phyloP scores from a whole-genome alignment of 805 yeast genomes.

The Zygoascus ofunaensis region DNA sequence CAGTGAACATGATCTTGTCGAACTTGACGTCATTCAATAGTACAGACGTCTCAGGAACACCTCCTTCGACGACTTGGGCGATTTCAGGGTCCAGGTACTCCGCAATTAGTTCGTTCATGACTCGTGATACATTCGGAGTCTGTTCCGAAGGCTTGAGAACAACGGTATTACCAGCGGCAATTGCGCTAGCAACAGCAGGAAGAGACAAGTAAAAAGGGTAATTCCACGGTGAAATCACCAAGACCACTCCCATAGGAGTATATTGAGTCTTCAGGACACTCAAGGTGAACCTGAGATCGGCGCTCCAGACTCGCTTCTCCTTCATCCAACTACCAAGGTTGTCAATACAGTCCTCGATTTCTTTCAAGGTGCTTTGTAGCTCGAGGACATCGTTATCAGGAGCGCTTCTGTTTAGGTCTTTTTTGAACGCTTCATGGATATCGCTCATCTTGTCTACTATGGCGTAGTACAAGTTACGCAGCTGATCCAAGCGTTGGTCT shows the following conservation, averaged over 20 bases:
- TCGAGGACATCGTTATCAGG: constrained; percentile 60
- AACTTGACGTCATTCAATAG: constrained; percentile 50
- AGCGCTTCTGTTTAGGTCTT: constrained; percentile 60
- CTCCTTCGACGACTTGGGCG: constrained; percentile 63
- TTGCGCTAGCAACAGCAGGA: constrained; percentile 64
- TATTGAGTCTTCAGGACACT: constrained; percentile 22
- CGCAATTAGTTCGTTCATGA: constrained; percentile 48
- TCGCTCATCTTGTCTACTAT: constrained; percentile 48
- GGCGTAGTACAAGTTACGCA: constrained; percentile 58
- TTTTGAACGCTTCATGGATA: constrained; percentile 46
- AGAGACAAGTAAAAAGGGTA: constrained; percentile 61
- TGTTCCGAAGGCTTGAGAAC: constrained; percentile 69
- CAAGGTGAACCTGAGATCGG: constrained; percentile 16
- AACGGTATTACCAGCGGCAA: constrained; percentile 79
- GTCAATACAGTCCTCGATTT: constrained; percentile 49
- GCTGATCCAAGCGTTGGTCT: constrained; percentile 48
- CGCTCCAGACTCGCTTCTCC: constrained; percentile 31
- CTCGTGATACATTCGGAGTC: constrained; percentile 50
- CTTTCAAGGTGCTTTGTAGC: constrained; percentile 40
- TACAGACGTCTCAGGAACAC: constrained; percentile 48
- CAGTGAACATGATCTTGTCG: constrained; percentile 83
- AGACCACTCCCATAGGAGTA: constrained; percentile 50
- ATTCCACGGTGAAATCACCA: constrained; percentile 73
- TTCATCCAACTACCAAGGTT: constrained; percentile 53
- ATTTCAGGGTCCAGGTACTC: constrained; percentile 47